These are phyloP conservation scores for Scutellaria baicalensis DNA, from an alignment of 257 asterid species.

Conservation along the genomic window DNA sequence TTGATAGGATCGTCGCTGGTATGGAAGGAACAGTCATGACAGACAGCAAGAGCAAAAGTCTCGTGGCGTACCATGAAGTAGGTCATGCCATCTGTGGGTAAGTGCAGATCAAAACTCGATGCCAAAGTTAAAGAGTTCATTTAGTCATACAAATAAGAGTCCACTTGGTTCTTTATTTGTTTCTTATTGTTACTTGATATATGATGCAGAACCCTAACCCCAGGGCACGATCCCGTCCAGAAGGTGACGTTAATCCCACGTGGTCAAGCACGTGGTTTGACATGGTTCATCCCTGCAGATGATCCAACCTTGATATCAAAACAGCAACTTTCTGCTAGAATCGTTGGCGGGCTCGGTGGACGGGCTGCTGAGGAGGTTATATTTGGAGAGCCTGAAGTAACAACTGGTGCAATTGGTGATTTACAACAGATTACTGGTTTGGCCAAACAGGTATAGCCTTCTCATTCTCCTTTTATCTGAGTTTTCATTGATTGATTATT, in stretches of 20 bases:
- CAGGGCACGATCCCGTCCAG: constrained; percentile 94
- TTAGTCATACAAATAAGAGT: too few species aligned
- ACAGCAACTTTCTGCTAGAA: constrained; percentile 88
- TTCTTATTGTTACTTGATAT: neutral
- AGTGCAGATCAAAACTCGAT: constrained; percentile 12
- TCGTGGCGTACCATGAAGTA: constrained; percentile 94
- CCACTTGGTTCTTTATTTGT: neutral
- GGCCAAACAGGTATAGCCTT: constrained; percentile 67
- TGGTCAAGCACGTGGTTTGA: constrained; percentile 94
- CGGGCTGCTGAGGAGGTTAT: constrained; percentile 94
- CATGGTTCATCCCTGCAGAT: constrained; percentile 94
- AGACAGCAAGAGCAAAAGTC: constrained; percentile 97
- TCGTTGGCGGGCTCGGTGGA: constrained; percentile 97
- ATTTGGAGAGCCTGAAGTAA: constrained; percentile 89
- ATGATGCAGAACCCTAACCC: constrained; percentile 82
- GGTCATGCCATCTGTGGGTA: constrained; percentile 99
- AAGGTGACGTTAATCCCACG: constrained; percentile 90
- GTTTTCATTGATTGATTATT: neutral
- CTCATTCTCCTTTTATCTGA: neutral
- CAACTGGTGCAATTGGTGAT: constrained; percentile 94
- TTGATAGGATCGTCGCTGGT: constrained; percentile 94
- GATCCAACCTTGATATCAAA: constrained; percentile 94
- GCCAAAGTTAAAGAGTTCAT: neutral
- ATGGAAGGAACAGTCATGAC: constrained; percentile 98
- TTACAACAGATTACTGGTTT: constrained; percentile 84